These are phyloP conservation scores for Thelephora ganbajun DNA, from an alignment of 768 basidiomycete genomes.

Conservation along the genomic window DNA sequence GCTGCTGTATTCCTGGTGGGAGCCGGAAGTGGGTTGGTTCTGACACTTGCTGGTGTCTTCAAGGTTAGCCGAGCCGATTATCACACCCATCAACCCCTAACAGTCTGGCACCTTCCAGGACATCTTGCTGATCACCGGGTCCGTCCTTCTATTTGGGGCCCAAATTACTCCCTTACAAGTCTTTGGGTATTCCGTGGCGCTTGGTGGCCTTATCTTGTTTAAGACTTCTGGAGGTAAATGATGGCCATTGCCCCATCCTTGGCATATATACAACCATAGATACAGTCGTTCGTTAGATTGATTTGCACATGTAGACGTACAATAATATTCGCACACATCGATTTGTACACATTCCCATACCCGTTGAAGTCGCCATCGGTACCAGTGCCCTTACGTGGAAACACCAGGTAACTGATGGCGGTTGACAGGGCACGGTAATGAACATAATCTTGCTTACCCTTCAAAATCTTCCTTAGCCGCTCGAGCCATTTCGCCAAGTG, in stretches of 20 bases:
- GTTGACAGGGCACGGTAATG: too few relatives aligned
- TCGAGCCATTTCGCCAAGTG: constrained; percentile 44
- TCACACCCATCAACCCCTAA: neutral
- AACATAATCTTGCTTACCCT: neutral
- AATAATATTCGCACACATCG: too few relatives aligned
- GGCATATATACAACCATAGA: neutral
- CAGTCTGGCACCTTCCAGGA: constrained; percentile 36
- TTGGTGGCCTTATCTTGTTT: constrained; percentile 74
- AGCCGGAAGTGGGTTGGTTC: constrained; percentile 72
- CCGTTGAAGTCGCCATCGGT: too few relatives aligned
- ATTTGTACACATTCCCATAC: too few relatives aligned
- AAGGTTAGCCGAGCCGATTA: constrained; percentile 38
- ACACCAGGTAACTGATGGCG: too few relatives aligned
- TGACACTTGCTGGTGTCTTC: constrained; percentile 90
- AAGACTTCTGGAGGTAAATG: constrained; percentile 61
- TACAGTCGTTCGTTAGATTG: too few relatives aligned
- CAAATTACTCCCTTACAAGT: constrained; percentile 73
- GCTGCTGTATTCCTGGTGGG: constrained; percentile 92
- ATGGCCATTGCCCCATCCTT: neutral
- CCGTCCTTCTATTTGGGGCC: constrained; percentile 76
- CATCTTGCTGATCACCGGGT: constrained; percentile 86
- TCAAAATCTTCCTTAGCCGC: constrained; percentile 32
- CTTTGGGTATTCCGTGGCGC: constrained; percentile 81
- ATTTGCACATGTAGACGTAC: too few relatives aligned
- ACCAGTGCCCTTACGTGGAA: too few relatives aligned